Percentiles rank a stretch among this genome's conserved stretches.
These are phyloP conservation scores for Lachnellula arida DNA, from an alignment of 2,329 filamentous ascomycete species.

Conservation along the genomic window DNA sequence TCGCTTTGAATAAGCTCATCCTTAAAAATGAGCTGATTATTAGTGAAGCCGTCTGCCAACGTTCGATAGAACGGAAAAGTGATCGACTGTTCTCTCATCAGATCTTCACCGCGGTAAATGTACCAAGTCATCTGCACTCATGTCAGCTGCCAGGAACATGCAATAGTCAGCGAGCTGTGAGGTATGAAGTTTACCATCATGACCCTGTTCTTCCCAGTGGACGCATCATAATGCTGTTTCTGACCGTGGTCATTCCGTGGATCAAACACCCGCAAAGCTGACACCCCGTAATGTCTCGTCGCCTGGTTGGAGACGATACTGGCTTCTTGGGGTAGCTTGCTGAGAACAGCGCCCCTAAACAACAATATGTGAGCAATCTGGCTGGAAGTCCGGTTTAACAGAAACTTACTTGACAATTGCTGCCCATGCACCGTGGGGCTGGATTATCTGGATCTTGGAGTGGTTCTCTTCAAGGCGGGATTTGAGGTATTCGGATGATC, in stretches of 20 bases:
- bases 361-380: no score
- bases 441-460: constrained; percentile 17
- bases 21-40: constrained; percentile 9
- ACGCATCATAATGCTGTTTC: not conserved
- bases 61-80: constrained; percentile 13
- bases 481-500: constrained; percentile 26
- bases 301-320: constrained; percentile 13
- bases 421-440: constrained; percentile 16
- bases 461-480: constrained; percentile 37
- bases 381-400: no score
- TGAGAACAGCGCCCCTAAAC: constrained; percentile 17
- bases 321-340: constrained; percentile 7
- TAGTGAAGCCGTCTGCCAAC: not conserved
- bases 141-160: no score
- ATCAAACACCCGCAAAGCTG: not conserved
- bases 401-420: constrained; percentile 19
- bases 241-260: constrained; percentile 5
- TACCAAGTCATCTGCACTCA: constrained; percentile 20
- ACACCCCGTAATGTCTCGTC: constrained; percentile 18
- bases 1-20: constrained; percentile 8
- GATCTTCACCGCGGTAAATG: constrained; percentile 16
- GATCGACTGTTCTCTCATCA: constrained; percentile 6
- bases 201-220: not conserved
- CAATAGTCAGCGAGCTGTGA: no score
- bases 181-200: not conserved